Evolutionary conservation across 2,329 filamentous ascomycete species (phyloP).

Genomic region (Diaporthe helianthi): DNA sequence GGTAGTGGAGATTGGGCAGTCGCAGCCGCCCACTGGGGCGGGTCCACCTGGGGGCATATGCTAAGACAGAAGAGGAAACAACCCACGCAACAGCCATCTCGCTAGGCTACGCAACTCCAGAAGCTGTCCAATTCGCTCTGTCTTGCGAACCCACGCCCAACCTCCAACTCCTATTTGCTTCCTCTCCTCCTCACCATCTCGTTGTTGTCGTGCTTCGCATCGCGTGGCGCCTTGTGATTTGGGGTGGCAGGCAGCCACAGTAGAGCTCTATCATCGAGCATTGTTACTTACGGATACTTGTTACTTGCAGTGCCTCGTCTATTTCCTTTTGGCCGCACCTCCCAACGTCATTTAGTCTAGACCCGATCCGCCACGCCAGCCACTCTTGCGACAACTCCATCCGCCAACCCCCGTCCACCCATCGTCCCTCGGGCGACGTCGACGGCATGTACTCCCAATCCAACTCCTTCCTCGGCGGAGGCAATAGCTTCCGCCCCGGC

Average conservation of each 20-base stretch:
- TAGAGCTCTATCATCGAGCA: conserved; percentile 24
- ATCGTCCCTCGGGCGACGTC: conserved; percentile 14
- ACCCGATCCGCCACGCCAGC: conserved; percentile 30
- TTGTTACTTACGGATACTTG: conserved; percentile 20
- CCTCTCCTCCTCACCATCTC: not conserved
- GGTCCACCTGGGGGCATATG: conserved; percentile 2
- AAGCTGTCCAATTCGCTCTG: conserved; percentile 26
- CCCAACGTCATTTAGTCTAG: conserved; percentile 24
- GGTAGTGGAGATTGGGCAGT: not conserved
- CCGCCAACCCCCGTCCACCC: not conserved
- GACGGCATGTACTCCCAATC: conserved; percentile 85
- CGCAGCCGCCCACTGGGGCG: not conserved
- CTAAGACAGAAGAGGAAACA: conserved; percentile 23
- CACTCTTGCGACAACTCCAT: conserved; percentile 11
- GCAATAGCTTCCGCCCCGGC: conserved; percentile 75
- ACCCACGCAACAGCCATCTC: conserved; percentile 27
- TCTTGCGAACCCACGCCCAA: conserved; percentile 27
- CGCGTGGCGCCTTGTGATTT: conserved; percentile 28
- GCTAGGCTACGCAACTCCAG: conserved; percentile 22
- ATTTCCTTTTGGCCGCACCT: conserved; percentile 26
- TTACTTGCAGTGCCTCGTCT: conserved; percentile 15
- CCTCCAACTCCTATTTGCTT: conserved; percentile 28
- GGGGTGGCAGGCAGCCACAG: conserved; percentile 21
- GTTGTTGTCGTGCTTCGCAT: conserved; percentile 18
- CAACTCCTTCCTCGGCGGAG: conserved; percentile 83